phyloP scores from a whole-genome alignment of 2,329 filamentous ascomycete genomes.

The Pezicula rhizophila region DNA sequence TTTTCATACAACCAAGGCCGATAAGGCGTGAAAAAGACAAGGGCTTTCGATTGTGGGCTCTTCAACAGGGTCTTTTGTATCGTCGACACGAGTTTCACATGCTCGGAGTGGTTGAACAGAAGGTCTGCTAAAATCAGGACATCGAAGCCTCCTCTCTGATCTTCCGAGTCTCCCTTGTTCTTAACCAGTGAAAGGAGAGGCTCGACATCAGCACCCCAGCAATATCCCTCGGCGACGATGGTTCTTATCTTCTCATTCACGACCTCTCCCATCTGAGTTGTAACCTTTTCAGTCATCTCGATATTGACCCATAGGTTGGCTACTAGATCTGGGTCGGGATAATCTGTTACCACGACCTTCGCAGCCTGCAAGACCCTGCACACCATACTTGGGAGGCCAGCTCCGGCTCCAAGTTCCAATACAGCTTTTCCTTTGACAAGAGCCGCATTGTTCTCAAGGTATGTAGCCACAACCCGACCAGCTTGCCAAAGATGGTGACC shows the following conservation, averaged over 20 bases:
- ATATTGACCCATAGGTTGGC: conserved; percentile 75
- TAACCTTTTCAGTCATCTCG: conserved; percentile 21
- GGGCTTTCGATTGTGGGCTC: conserved; percentile 38
- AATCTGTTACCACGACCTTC: conserved; percentile 77
- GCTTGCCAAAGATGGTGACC: conserved; percentile 92
- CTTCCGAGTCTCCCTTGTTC: conserved; percentile 16
- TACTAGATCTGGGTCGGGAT: conserved; percentile 78
- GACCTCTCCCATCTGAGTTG: not conserved
- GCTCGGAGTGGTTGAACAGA: conserved; percentile 86
- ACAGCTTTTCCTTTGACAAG: conserved; percentile 65
- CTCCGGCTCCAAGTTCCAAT: conserved; percentile 83
- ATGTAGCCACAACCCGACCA: conserved; percentile 68
- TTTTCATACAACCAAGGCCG: conserved; percentile 82
- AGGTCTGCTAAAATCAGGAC: conserved; percentile 82
- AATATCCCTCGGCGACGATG: conserved; percentile 63
- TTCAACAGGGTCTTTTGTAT: conserved; percentile 61
- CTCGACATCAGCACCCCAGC: conserved; percentile 69
- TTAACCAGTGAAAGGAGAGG: conserved; percentile 52
- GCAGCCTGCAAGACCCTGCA: conserved; percentile 66
- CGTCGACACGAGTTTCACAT: conserved; percentile 68
- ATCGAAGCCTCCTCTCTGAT: conserved; percentile 53
- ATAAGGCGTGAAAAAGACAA: conserved; percentile 94
- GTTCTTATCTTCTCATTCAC: conserved; percentile 24
- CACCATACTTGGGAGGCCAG: conserved; percentile 76
- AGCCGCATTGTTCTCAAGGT: conserved; percentile 64